phyloP scores from a whole-genome alignment of 2,329 filamentous ascomycete species.

The Sclerotinia minor region DNA sequence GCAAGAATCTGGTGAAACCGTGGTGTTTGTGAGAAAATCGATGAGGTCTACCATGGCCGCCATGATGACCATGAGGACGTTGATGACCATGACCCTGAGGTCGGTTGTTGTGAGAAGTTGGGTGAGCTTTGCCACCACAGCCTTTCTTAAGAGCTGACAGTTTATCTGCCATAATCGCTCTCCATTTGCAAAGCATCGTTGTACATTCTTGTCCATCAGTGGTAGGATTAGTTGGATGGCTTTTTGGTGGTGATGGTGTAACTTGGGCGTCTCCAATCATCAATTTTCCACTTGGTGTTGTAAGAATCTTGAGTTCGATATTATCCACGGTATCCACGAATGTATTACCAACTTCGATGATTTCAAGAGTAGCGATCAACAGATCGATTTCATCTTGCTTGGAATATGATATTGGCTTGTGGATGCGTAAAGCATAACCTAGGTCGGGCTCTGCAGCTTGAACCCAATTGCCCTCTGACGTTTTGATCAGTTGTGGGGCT shows the following conservation, averaged over 20 bases:
- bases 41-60: constrained; percentile 34
- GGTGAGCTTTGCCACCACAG: constrained; percentile 32
- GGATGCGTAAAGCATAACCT: constrained; percentile 38
- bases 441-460: constrained; percentile 36
- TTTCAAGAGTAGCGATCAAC: constrained; percentile 55
- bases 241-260: constrained; percentile 34
- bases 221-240: constrained; percentile 33
- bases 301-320: constrained; percentile 62
- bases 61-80: constrained; percentile 36
- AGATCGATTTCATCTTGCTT: constrained; percentile 54
- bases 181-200: constrained; percentile 57
- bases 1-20: constrained; percentile 51
- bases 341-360: constrained; percentile 59
- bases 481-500: constrained; percentile 49
- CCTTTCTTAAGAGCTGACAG: constrained; percentile 45
- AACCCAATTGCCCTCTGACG: constrained; percentile 33
- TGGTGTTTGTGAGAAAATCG: constrained; percentile 43
- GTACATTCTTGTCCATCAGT: constrained; percentile 44
- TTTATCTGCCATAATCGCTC: constrained; percentile 51
- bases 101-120: constrained; percentile 28
- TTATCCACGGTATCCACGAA: constrained; percentile 56
- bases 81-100: constrained; percentile 23
- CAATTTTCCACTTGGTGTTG: constrained; percentile 56
- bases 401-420: constrained; percentile 48
- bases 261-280: constrained; percentile 53